Conservation (phyloP, 345 rosid species). For the Clarkia xantiana region DNA sequence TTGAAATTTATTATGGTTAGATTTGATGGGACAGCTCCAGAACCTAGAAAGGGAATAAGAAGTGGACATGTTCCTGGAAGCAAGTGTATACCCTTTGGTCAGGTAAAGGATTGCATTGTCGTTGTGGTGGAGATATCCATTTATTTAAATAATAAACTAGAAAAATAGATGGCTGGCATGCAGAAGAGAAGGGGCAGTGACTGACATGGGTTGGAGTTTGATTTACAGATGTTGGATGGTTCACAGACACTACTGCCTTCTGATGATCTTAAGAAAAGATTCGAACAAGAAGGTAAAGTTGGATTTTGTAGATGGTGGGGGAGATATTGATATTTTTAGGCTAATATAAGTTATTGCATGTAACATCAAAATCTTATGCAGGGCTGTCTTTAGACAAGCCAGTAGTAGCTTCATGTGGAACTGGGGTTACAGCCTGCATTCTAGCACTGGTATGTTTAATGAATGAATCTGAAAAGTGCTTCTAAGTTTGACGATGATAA, state of each 20-base stretch:
- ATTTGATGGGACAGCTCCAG: slow-evolving; percentile 85
- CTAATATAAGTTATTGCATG: no score
- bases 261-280: slow-evolving; percentile 67
- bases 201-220: slow-evolving; percentile 2
- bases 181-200: no score
- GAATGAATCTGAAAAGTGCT: no score
- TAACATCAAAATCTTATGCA: no score
- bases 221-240: slow-evolving; percentile 69
- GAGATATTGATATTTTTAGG: no score
- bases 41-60: slow-evolving; percentile 83
- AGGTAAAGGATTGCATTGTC: slow-evolving; percentile 20
- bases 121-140: no score
- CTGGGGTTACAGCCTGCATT: slow-evolving; percentile 84
- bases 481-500: no score
- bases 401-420: slow-evolving; percentile 68
- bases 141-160: no score
- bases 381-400: slow-evolving; percentile 14
- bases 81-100: slow-evolving; percentile 83
- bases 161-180: no score
- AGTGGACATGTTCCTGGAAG: slow-evolving; percentile 97
- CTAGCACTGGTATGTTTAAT: slow-evolving; percentile 83
- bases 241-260: slow-evolving; percentile 62
- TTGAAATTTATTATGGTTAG: slow-evolving; percentile 17
- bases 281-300: slow-evolving; percentile 64
- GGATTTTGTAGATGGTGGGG: no score